phyloP scores from a whole-genome alignment of 2,329 filamentous ascomycete genomes.

The Apiospora aurea region DNA sequence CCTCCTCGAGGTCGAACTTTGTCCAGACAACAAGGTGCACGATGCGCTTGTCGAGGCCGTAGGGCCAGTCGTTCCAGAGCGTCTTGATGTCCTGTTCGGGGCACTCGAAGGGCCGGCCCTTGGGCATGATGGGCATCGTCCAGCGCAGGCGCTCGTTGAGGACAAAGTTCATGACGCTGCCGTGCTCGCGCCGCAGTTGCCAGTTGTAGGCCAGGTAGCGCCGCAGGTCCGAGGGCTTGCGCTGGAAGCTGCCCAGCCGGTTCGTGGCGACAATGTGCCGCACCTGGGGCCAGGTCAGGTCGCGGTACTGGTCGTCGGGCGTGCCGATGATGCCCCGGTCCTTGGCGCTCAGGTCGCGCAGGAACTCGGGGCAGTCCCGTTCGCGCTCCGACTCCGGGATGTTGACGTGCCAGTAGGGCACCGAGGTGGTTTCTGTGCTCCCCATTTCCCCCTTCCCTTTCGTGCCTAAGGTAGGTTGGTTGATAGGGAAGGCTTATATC shows the following conservation, averaged over 20 bases:
- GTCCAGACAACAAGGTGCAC: conserved; percentile 92
- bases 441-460: conserved; percentile 44
- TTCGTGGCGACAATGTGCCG: conserved; percentile 68
- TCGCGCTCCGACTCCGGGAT: conserved; percentile 69
- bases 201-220: conserved; percentile 76
- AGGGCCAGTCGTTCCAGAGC: conserved; percentile 92
- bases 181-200: conserved; percentile 69
- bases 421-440: conserved; percentile 34
- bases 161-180: conserved; percentile 81
- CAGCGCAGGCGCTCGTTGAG: conserved; percentile 74
- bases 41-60: conserved; percentile 79
- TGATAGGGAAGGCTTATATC: neutral
- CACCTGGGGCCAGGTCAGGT: conserved; percentile 75
- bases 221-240: conserved; percentile 79
- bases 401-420: conserved; percentile 86
- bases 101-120: conserved; percentile 50
- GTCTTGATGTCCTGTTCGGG: conserved; percentile 70
- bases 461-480: neutral
- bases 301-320: conserved; percentile 69
- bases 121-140: conserved; percentile 53
- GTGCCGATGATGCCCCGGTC: conserved; percentile 74
- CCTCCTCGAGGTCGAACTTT: conserved; percentile 81
- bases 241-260: conserved; percentile 77
- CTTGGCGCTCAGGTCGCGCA: conserved; percentile 69
- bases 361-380: conserved; percentile 73